phyloP scores from a whole-genome alignment of 2,329 filamentous ascomycete genomes.

The Nemania sp. region DNA sequence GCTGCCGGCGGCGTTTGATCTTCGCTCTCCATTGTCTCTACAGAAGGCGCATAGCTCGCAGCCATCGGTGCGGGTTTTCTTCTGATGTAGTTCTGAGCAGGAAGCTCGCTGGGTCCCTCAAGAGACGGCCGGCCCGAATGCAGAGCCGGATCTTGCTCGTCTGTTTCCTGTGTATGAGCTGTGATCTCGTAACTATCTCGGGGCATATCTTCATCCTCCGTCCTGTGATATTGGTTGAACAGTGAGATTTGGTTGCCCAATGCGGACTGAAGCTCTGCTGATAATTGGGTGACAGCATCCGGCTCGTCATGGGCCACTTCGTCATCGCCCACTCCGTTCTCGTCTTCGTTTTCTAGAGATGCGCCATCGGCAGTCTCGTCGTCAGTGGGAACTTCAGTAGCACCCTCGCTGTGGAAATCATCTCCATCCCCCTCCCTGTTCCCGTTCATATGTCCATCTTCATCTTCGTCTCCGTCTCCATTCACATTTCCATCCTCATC shows the following conservation, averaged over 20 bases:
- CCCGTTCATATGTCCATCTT: conserved; percentile 1
- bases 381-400: conserved; percentile 9
- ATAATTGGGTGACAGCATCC: conserved; percentile 23
- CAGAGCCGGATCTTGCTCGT: not conserved
- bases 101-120: conserved; percentile 23
- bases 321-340: conserved; percentile 8
- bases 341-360: conserved; percentile 15
- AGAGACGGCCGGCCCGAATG: not conserved
- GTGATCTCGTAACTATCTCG: not conserved
- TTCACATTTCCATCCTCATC: not conserved
- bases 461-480: conserved; percentile 1
- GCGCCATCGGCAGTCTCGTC: conserved; percentile 13
- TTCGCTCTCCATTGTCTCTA: conserved; percentile 20
- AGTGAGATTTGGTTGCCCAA: conserved; percentile 30
- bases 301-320: not conserved
- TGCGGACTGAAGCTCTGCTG: conserved; percentile 31
- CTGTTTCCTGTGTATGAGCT: not conserved
- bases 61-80: conserved; percentile 29
- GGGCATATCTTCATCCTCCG: conserved; percentile 3
- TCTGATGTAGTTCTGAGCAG: conserved; percentile 27
- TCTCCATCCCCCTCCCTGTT: not conserved
- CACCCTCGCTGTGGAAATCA: conserved; percentile 15
- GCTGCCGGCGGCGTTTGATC: conserved; percentile 19
- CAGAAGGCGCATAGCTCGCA: conserved; percentile 26
- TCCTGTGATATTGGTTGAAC: conserved; percentile 22